Conservation (phyloP, 78 protist species). For the Dictyostelium brefeldianum region DNA sequence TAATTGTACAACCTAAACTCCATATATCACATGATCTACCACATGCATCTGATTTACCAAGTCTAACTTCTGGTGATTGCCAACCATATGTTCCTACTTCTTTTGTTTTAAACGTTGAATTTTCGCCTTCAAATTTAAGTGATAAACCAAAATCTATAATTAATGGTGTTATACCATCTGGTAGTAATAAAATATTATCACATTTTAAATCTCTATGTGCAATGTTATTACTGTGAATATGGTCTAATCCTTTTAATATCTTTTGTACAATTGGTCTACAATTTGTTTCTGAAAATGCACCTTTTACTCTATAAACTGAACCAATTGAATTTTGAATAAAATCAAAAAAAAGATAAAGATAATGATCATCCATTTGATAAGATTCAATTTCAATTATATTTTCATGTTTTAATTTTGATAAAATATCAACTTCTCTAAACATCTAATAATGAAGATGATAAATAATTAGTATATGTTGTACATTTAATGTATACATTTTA, state of each 20-base stretch:
- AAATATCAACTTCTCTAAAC: constrained; percentile 87
- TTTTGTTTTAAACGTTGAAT: not conserved
- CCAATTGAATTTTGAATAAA: constrained; percentile 84
- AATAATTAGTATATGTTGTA: too few relatives aligned
- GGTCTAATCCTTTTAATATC: constrained; percentile 90
- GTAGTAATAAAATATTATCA: constrained; percentile 67
- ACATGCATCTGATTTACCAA: too few relatives aligned
- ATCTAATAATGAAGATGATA: too few relatives aligned
- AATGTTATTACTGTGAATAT: constrained; percentile 90
- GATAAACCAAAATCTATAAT: constrained; percentile 97
- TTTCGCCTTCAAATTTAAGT: constrained; percentile 58
- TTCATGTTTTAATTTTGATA: constrained; percentile 86
- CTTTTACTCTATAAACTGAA: constrained; percentile 31
- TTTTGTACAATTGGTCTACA: constrained; percentile 74
- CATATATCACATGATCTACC: constrained; percentile 94
- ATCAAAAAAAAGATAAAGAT: constrained; percentile 94
- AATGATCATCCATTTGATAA: constrained; percentile 36
- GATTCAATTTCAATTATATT: constrained; percentile 88
- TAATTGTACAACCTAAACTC: constrained; percentile 97
- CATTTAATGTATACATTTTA: too few relatives aligned
- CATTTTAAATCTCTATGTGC: constrained; percentile 93
- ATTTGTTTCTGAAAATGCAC: constrained; percentile 95
- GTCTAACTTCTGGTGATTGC: constrained; percentile 98
- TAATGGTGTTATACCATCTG: too few relatives aligned
- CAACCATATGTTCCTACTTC: constrained; percentile 71